These are phyloP conservation scores for Bothriochloa decipiens DNA, from an alignment of 176 grass and related monocot species.

Conservation along the genomic window DNA sequence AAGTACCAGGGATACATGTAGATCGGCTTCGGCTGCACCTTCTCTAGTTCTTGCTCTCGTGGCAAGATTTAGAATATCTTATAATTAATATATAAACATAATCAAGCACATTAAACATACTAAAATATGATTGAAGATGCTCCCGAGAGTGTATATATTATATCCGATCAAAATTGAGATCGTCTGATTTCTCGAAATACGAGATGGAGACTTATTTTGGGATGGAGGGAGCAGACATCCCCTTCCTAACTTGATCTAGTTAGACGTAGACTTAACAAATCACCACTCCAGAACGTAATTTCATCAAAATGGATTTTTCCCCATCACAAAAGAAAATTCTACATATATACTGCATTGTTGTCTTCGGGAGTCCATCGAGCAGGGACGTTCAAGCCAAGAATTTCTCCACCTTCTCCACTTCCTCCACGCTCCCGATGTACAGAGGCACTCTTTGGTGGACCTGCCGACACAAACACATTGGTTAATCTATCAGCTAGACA, in stretches of 20 bases:
- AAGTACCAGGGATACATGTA: too few relatives aligned
- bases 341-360: constrained; percentile 14
- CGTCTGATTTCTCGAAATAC: not conserved
- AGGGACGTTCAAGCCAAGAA: constrained; percentile 65
- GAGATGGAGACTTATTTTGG: not conserved
- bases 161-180: not conserved
- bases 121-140: too few relatives aligned
- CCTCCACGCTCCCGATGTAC: constrained; percentile 93
- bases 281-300: constrained; percentile 5
- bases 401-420: constrained; percentile 94
- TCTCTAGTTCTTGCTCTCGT: too few relatives aligned
- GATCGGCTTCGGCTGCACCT: too few relatives aligned
- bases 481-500: not conserved
- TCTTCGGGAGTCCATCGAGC: not conserved
- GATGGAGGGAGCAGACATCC: not conserved
- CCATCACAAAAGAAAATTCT: constrained; percentile 26
- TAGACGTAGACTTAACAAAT: not conserved
- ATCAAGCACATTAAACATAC: too few relatives aligned
- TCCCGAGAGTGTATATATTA: not conserved
- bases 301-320: not conserved
- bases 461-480: constrained; percentile 37
- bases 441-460: constrained; percentile 95
- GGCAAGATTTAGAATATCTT: too few relatives aligned
- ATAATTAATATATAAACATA: too few relatives aligned
- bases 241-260: not conserved